Percentiles rank a stretch among this genome's conserved stretches.
These are phyloP conservation scores for Lecanicillium sp. DNA, from an alignment of 2,329 filamentous ascomycete species.

Conservation along the genomic window DNA sequence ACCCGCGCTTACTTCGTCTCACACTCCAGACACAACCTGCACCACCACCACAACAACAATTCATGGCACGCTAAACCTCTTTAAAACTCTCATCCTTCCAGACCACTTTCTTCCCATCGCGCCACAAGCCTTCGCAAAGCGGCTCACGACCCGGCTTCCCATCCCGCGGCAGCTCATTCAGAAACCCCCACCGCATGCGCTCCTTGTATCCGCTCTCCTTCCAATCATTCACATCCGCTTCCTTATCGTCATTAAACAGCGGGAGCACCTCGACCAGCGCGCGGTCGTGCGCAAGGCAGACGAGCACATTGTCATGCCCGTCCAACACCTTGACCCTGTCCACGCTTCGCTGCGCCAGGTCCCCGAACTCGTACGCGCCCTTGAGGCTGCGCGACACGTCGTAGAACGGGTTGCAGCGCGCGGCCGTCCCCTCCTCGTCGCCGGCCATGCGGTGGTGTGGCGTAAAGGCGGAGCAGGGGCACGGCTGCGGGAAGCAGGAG, in stretches of 20 bases:
- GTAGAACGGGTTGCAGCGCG: constrained; percentile 7
- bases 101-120: neutral
- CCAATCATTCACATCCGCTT: constrained; percentile 4
- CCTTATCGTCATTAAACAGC: constrained; percentile 2
- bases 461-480: constrained; percentile 7
- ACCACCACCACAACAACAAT: too few relatives aligned
- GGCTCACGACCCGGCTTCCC: neutral
- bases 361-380: neutral
- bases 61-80: too few relatives aligned
- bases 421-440: neutral
- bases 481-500: neutral
- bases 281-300: constrained; percentile 11
- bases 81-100: constrained; percentile 5
- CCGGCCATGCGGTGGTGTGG: neutral
- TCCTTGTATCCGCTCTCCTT: constrained; percentile 6
- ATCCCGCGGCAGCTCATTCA: constrained; percentile 10
- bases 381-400: constrained; percentile 1
- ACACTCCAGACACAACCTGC: too few relatives aligned
- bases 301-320: constrained; percentile 7
- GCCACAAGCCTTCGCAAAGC: neutral
- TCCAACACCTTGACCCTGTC: constrained; percentile 11
- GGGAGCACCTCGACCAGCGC: neutral
- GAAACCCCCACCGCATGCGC: constrained; percentile 1
- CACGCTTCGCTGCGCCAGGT: constrained; percentile 7
- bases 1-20: too few relatives aligned